A percentile compares a stretch with the other conserved stretches of the same genome.
Evolutionary conservation across 768 basidiomycete genomes (phyloP).

Genomic region (Amanita exitialis): DNA sequence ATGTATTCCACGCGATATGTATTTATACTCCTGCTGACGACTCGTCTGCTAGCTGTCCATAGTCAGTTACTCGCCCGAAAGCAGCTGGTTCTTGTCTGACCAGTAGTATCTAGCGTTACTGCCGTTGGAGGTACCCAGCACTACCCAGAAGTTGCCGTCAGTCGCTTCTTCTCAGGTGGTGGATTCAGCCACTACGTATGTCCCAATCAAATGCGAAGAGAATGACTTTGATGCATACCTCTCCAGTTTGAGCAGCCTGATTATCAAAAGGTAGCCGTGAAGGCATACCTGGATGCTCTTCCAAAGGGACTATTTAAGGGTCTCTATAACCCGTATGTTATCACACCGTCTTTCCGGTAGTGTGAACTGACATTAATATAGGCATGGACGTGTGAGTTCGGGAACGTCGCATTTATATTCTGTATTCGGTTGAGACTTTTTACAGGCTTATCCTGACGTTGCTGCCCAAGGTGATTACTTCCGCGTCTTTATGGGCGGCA

Average conservation of each 20-base stretch:
- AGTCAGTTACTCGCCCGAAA: conserved; percentile 20
- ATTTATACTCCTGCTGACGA: conserved; percentile 13
- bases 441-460: conserved; percentile 54
- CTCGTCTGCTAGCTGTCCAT: conserved; percentile 28
- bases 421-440: not conserved
- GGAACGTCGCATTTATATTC: not conserved
- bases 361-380: conserved; percentile 11
- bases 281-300: conserved; percentile 26
- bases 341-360: not conserved
- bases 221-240: not conserved
- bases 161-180: conserved; percentile 50
- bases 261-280: conserved; percentile 36
- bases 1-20: conserved; percentile 17
- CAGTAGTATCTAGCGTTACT: conserved; percentile 40
- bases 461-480: conserved; percentile 44
- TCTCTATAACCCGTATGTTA: conserved; percentile 41
- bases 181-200: conserved; percentile 66
- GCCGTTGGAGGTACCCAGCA: conserved; percentile 51
- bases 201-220: not conserved
- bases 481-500: conserved; percentile 34
- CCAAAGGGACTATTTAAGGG: conserved; percentile 31
- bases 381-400: conserved; percentile 37
- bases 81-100: not conserved
- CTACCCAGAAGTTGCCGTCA: conserved; percentile 43
- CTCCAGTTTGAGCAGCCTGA: conserved; percentile 14